Conservation (phyloP, 2,329 filamentous ascomycete genomes). For the Fusarium sp. region DNA sequence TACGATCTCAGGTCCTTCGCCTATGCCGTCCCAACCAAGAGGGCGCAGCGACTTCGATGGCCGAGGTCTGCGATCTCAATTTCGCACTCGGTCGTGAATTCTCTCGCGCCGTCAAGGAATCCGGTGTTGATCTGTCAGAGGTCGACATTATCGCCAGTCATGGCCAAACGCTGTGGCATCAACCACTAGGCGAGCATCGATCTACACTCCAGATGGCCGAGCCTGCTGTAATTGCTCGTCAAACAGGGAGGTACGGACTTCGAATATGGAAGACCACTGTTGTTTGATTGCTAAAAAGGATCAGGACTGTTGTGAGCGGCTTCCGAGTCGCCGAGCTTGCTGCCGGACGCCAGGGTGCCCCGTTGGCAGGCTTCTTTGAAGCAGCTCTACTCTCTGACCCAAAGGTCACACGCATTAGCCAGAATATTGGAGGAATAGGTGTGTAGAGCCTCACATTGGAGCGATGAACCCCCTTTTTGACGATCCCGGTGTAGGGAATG, state of each 20-base stretch:
- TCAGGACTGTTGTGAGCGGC: slow-evolving; percentile 55
- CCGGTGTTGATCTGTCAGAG: slow-evolving; percentile 37
- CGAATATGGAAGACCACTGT: background rate
- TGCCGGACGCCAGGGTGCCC: slow-evolving; percentile 60
- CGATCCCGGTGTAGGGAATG: background rate
- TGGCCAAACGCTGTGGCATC: slow-evolving; percentile 1
- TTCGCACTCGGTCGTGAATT: slow-evolving; percentile 33
- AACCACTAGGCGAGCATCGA: background rate
- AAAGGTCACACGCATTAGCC: slow-evolving; percentile 47
- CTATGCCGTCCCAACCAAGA: slow-evolving; percentile 18
- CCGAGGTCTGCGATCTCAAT: slow-evolving; percentile 34
- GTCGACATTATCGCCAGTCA: slow-evolving; percentile 46
- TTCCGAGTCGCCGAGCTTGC: slow-evolving; percentile 64
- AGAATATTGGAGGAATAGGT: slow-evolving; percentile 33
- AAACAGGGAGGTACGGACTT: background rate
- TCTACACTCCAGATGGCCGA: background rate
- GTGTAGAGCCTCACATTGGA: background rate
- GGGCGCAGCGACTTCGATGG: slow-evolving; percentile 20
- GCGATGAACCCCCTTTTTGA: background rate
- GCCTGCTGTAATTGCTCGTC: background rate
- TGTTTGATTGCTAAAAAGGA: background rate
- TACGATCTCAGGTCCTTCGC: slow-evolving; percentile 19
- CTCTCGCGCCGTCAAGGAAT: slow-evolving; percentile 22
- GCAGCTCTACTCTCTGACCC: slow-evolving; percentile 61
- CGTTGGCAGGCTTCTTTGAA: slow-evolving; percentile 65